Evolutionary conservation across 805 yeast species (phyloP), one percentile per base, ranked within the genome.

Genomic region (Geotrichum ghanense): DNA sequence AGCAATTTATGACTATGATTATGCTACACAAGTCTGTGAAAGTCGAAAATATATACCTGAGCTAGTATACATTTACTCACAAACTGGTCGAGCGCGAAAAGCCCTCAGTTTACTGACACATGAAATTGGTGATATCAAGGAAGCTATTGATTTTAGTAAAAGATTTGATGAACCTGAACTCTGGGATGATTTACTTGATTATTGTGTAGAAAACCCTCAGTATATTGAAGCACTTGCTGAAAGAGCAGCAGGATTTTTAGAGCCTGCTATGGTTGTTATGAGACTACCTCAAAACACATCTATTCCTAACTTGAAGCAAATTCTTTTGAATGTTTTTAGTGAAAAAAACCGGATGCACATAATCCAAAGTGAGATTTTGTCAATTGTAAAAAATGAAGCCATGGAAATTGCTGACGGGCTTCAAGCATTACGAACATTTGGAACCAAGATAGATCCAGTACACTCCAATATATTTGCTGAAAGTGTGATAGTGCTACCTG

Each of bases 51-150:
- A 74, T 37, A 72, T 71, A 37, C 77, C 81, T 35, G 97, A 90
- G 56, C 68, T 88, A 35, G 95, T 92, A 0, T 88, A 78, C 56
- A 63, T 92, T 25, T 71, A 86, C 50, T 92, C 95, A 3, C 77
- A 78, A 55, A 79, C 84, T 22, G 97, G 98, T 1, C 83, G 84
- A 53, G 77, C 80, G 48, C 73, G 73, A 50, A 74, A 77, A 51
- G 97, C 97, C 0, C 65, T 90, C 54, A 73, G 70, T 48, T 67
- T 92, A 41, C 87, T 92, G n/a, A 78, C 87, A 37, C 82, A 84
- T 52, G 74, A 84, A 53, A 65, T 89, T 45, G 72, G 80, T 46
- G 92, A 90, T 58, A 90, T 95, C 0, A 73, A 74, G 37, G 70
- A 75, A 51, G 97, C 97, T 0, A 83, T 92, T 22, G 73, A 72